Base-by-base conservation (phyloP, 805 yeast species). In the Spathaspora boniae region DNA sequence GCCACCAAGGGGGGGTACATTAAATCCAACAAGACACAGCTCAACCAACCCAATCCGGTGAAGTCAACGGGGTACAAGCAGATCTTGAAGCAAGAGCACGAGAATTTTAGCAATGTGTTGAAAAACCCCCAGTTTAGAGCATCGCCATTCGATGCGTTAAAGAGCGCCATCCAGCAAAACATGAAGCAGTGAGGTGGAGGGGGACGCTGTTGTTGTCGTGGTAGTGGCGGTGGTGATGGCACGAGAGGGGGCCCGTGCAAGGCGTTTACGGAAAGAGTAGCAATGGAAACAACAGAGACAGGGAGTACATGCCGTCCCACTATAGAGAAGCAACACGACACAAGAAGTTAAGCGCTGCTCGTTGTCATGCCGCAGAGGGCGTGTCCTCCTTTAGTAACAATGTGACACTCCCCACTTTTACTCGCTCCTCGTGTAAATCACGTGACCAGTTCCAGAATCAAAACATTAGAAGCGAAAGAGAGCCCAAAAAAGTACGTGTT, bases 91-190 rank as follows among this genome's bases (percentile, higher is more conserved):
- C 63, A 65, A 30, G 94, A 84, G 51, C 68, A 72, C 38, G 62
- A 65, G 41, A 65, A 82, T 43, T 85, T 86, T 52, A 74, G 69
- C 11, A 58, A 65, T 26, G 76, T 83, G 4, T 58, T 86, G 40
- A 70, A 69, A 34, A 76, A 80, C 47, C 54, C 68, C 25, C 56
- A 60, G 17, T 82, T 80, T 46, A 71, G 78, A 57, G 55, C 63
- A 35, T 71, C 76, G 23, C 86, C 89, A 2, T 84, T 85, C 51
- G 69, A 68, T 26, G 74, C 88, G 3, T 64, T 86, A 45, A 79
- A 73, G 51, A 74, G 72, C 33, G 80, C 81, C n/a, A 65, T 65
- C 33, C 48, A 48, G 36, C 52, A 55, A 25, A 58, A 58, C 40
- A 34, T 37, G 35, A 32, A 32, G 18, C 16, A 31, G 17, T 19